These are phyloP conservation scores for Coemansia sp. DNA, from an alignment of 192 early-diverging fungal genomes.

Conservation along the genomic window DNA sequence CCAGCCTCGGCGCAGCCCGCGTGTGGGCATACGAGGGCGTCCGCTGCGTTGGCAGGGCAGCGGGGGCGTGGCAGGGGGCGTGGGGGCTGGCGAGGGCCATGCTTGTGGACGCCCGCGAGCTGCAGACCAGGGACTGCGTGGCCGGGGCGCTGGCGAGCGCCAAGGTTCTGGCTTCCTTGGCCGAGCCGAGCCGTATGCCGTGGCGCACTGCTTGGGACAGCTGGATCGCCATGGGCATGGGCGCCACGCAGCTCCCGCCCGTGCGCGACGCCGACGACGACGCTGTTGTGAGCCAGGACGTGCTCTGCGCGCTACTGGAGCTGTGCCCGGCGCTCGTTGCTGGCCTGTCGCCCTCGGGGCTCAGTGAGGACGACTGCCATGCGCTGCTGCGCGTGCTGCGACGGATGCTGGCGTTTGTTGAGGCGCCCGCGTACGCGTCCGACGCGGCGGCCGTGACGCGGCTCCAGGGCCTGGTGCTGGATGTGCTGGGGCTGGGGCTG, in stretches of 20 bases:
- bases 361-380: constrained; percentile 16
- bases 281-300: constrained; percentile 31
- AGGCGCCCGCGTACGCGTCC: constrained; percentile 18
- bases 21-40: constrained; percentile 12
- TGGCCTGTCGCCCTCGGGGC: background rate
- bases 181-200: background rate
- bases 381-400: constrained; percentile 21
- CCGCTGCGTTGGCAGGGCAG: constrained; percentile 10
- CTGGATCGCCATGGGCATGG: constrained; percentile 29
- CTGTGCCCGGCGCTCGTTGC: constrained; percentile 12
- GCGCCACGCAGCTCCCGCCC: constrained; percentile 4
- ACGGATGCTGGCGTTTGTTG: constrained; percentile 16
- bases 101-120: background rate
- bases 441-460: constrained; percentile 64
- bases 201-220: constrained; percentile 29
- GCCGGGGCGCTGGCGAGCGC: constrained; percentile 24
- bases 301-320: constrained; percentile 22
- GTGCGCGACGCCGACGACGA: background rate
- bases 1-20: constrained; percentile 28
- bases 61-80: constrained; percentile 23
- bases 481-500: constrained; percentile 43
- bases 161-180: background rate
- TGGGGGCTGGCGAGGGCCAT: constrained; percentile 23
- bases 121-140: constrained; percentile 30
- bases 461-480: constrained; percentile 69